These are phyloP conservation scores for Geosmithia putterillii DNA, from an alignment of 2,329 filamentous ascomycete genomes.

Conservation along the genomic window DNA sequence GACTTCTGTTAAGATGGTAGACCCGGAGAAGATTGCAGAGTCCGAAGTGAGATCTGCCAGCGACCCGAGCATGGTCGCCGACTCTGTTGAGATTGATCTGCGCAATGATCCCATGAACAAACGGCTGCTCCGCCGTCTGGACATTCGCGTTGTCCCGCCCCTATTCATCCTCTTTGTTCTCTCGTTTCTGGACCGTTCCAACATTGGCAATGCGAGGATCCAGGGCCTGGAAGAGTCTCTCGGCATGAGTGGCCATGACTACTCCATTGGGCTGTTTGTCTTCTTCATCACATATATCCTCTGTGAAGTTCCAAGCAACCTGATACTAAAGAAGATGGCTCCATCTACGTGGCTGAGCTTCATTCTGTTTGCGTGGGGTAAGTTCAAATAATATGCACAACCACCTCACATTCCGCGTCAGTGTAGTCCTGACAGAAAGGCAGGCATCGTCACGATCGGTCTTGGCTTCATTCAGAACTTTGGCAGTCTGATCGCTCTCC, in stretches of 20 bases:
- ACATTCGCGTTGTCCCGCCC: neutral
- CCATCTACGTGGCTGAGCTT: conserved; percentile 39
- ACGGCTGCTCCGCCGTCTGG: neutral
- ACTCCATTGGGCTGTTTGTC: conserved; percentile 47
- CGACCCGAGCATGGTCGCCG: too few species aligned
- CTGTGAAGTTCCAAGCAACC: conserved; percentile 43
- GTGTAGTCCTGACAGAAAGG: neutral
- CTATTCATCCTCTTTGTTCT: conserved; percentile 13
- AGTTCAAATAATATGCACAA: neutral
- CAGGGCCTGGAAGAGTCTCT: conserved; percentile 35
- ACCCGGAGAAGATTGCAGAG: too few species aligned
- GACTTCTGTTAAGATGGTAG: too few species aligned
- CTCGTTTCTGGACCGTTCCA: conserved; percentile 36
- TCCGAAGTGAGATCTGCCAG: too few species aligned
- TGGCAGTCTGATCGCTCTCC: conserved; percentile 28
- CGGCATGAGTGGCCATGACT: conserved; percentile 46
- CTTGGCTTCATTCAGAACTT: conserved; percentile 30
- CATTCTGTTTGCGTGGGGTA: conserved; percentile 40
- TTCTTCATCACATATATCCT: conserved; percentile 47
- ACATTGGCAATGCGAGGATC: conserved; percentile 29
- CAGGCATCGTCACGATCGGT: neutral
- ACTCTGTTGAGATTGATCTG: too few species aligned
- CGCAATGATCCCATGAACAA: neutral
- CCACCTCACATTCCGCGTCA: neutral
- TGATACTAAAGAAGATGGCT: conserved; percentile 39